A percentile compares a stretch with the other conserved stretches of the same genome.
Evolutionary conservation across 192 early-diverging fungal genomes (phyloP).

Genomic region (Thamnidium elegans): DNA sequence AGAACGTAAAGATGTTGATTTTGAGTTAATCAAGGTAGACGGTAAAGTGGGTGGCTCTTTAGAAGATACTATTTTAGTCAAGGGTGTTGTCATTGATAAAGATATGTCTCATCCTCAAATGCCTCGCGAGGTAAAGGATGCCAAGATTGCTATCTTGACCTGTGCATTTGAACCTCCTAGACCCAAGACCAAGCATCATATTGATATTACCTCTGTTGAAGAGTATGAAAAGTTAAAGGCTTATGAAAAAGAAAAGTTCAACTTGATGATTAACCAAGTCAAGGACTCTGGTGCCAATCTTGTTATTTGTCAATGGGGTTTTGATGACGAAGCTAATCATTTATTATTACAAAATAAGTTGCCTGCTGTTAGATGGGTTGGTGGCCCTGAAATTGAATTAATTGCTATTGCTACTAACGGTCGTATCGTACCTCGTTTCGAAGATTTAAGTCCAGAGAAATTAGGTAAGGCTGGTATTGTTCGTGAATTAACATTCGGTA

Average conservation of each 20-base stretch:
- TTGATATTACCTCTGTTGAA: constrained; percentile 97
- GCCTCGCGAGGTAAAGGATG: constrained; percentile 93
- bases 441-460: constrained; percentile 85
- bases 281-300: constrained; percentile 98
- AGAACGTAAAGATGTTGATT: constrained; percentile 99
- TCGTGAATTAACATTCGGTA: constrained; percentile 93
- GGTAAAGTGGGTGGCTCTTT: constrained; percentile 98
- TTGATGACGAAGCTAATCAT: constrained; percentile 99
- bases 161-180: constrained; percentile 99
- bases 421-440: constrained; percentile 98
- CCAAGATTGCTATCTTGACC: constrained; percentile 97
- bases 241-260: constrained; percentile 96
- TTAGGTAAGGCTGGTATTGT: constrained; percentile 93
- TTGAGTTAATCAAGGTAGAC: constrained; percentile 99
- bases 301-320: constrained; percentile 99
- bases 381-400: constrained; percentile 98
- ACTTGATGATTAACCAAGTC: constrained; percentile 94
- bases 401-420: constrained; percentile 99
- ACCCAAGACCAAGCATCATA: constrained; percentile 99
- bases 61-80: constrained; percentile 88
- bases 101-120: constrained; percentile 99
- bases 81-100: constrained; percentile 99
- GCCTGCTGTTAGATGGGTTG: constrained; percentile 98
- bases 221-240: constrained; percentile 96
- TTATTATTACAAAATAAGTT: constrained; percentile 95